A percentile compares a stretch with the other conserved stretches of the same genome.
Evolutionary conservation across 768 basidiomycete genomes (phyloP).

Genomic region (Coprinellus micaceus): DNA sequence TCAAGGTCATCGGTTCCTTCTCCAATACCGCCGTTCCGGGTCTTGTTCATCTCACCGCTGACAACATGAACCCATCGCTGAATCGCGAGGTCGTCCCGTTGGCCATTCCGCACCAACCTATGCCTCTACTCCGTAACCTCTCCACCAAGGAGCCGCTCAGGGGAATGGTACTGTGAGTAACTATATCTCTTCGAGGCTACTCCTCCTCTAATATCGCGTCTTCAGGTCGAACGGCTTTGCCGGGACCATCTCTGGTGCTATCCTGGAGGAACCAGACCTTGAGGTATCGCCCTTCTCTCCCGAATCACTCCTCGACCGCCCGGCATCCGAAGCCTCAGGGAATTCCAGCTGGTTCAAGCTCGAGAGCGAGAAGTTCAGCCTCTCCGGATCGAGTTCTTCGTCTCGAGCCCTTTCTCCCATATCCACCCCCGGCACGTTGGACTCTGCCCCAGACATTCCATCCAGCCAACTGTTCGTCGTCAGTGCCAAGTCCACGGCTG

Average conservation of each 20-base stretch:
- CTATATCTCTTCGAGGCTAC: background rate
- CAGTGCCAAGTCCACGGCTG: constrained; percentile 31
- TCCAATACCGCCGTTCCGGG: constrained; percentile 27
- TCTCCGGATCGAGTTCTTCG: background rate
- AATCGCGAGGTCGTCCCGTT: constrained; percentile 29
- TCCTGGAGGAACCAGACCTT: constrained; percentile 27
- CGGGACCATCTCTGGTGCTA: constrained; percentile 31
- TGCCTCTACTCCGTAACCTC: constrained; percentile 13
- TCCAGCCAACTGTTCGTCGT: constrained; percentile 19
- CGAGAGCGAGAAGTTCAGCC: background rate
- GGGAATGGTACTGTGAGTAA: constrained; percentile 28
- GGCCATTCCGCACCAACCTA: constrained; percentile 22
- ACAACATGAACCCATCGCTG: constrained; percentile 31
- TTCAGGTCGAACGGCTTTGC: constrained; percentile 34
- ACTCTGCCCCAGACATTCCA: background rate
- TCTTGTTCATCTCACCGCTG: constrained; percentile 24
- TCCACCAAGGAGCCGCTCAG: constrained; percentile 18
- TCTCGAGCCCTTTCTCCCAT: background rate
- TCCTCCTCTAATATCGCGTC: constrained; percentile 1
- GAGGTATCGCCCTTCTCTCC: constrained; percentile 13
- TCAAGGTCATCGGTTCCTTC: constrained; percentile 27
- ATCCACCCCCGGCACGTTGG: background rate
- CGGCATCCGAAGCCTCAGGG: background rate
- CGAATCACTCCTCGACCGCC: constrained; percentile 11
- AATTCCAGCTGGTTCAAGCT: background rate